Evolutionary conservation across 768 basidiomycete genomes (phyloP), one percentile per base, ranked within the genome.

Genomic region (Hydnomerulius pinastri): DNA sequence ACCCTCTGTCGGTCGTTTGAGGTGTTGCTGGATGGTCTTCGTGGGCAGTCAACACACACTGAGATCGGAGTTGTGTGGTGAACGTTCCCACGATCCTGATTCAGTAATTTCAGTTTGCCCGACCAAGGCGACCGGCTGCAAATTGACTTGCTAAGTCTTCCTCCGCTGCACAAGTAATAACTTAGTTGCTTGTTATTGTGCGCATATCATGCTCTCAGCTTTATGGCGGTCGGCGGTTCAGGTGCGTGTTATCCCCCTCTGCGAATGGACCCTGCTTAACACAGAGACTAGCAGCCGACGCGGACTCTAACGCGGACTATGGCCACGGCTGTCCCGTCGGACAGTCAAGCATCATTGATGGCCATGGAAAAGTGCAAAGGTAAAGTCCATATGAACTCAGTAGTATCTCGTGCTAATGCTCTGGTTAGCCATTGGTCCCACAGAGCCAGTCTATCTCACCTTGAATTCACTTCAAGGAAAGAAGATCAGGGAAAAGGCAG

Each of bases 371-470:
- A 57, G 46, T 17, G 36, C 23, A 64, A 43, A 60, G 57, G 66
- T 60, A 11, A 15, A n/a, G 55, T 53, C 11, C 39, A 23, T 32
- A 43, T 40, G 49, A 24, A 35, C 38, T 60, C 46, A 5, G 30
- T 33, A 21, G 30, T 46, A 27, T 47, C 24, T 33, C 46, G 17
- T 13, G 17, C 55, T 64, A 5, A 60, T 47, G 3, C 27, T 27
- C 13, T 17, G 20, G 11, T 18, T 51, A 82, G 81, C 61, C 12
- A 36, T 64, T 21, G 72, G 77, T 24, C 47, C 75, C 17, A 47
- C 62, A 7, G 61, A 71, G 44, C 86, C 86, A 15, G 69, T 87
- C 11, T 83, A 79, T 51, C 71, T 90, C 9, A 71, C 78, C n/a
- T 68, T 91, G 54, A 82, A 85, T 3, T 75, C 78, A 42, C 77